phyloP scores from a whole-genome alignment of 2,329 filamentous ascomycete species.

The Huntiella savannae region DNA sequence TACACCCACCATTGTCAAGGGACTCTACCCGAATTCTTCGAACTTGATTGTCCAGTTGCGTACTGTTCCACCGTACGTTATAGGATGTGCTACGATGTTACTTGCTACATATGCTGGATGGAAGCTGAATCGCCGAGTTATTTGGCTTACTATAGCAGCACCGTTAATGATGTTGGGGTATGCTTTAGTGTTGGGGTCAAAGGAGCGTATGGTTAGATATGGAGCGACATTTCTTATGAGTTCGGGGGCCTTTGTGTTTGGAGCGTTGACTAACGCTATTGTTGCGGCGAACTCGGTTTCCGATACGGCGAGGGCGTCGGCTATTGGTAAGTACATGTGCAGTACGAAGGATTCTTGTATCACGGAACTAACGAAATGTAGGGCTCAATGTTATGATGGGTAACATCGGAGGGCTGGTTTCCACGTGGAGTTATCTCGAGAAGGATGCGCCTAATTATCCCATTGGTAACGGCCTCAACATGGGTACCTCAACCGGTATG shows the following conservation, averaged over 20 bases:
- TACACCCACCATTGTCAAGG: conserved; percentile 42
- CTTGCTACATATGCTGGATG: conserved; percentile 37
- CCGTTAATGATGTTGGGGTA: conserved; percentile 44
- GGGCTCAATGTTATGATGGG: conserved; percentile 35
- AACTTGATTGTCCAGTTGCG: conserved; percentile 43
- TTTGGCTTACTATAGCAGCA: conserved; percentile 35
- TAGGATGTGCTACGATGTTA: conserved; percentile 41
- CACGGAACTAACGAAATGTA: neutral
- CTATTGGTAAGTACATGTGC: conserved; percentile 31
- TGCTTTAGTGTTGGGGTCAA: conserved; percentile 41
- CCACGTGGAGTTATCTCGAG: conserved; percentile 45
- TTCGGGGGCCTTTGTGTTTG: conserved; percentile 39
- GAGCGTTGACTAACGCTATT: conserved; percentile 42
- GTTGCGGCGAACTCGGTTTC: conserved; percentile 45
- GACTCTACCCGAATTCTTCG: conserved; percentile 39
- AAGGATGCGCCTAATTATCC: conserved; percentile 44
- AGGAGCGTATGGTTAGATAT: conserved; percentile 30
- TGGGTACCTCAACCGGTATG: conserved; percentile 39
- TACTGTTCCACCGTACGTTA: conserved; percentile 45
- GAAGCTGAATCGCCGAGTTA: conserved; percentile 32
- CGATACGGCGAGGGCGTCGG: conserved; percentile 42
- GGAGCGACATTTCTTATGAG: conserved; percentile 46
- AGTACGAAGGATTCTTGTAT: neutral
- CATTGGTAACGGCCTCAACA: conserved; percentile 52
- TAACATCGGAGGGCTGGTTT: conserved; percentile 42